A percentile compares a stretch with the other conserved stretches of the same genome.
These are phyloP conservation scores for Hymenoscyphus fructigenus DNA, from an alignment of 2,329 filamentous ascomycete species.

Conservation along the genomic window DNA sequence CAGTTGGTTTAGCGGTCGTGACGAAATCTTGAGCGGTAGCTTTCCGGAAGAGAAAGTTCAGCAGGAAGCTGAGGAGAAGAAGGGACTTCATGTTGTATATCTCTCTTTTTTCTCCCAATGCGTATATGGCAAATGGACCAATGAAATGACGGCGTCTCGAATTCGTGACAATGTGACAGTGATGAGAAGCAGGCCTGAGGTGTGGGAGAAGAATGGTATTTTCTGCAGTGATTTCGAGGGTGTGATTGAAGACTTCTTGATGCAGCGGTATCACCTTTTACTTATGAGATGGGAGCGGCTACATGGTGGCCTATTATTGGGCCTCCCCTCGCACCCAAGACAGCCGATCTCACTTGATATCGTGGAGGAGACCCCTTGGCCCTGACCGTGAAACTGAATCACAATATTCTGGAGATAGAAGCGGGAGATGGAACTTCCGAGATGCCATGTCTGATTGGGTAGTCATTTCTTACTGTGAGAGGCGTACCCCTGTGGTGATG, in stretches of 20 bases:
- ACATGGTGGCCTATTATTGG: constrained; percentile 32
- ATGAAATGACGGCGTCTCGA: constrained; percentile 21
- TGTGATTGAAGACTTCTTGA: constrained; percentile 22
- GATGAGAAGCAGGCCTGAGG: constrained; percentile 17
- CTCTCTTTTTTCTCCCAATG: constrained; percentile 3
- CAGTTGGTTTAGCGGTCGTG: constrained; percentile 18
- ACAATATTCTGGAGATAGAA: constrained; percentile 1
- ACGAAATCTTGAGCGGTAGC: constrained; percentile 28
- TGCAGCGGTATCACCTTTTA: constrained; percentile 21
- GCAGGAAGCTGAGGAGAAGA: constrained; percentile 28
- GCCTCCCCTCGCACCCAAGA: constrained; percentile 12
- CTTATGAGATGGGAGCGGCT: constrained; percentile 30
- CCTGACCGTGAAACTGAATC: constrained; percentile 5
- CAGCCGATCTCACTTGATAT: constrained; percentile 11
- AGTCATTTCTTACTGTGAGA: neutral
- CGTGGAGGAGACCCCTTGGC: neutral
- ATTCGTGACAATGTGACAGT: constrained; percentile 23
- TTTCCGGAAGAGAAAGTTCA: constrained; percentile 26
- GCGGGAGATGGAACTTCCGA: neutral
- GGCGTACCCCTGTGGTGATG: neutral
- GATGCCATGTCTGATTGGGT: constrained; percentile 3
- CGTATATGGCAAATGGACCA: constrained; percentile 4
- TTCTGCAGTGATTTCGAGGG: constrained; percentile 14
- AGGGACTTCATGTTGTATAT: constrained; percentile 28
- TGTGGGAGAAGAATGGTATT: constrained; percentile 15